Percentiles rank a stretch among this genome's conserved stretches.
phyloP scores from a whole-genome alignment of 2,329 filamentous ascomycete genomes.

The Nothophaeocryptopus gaeumannii region DNA sequence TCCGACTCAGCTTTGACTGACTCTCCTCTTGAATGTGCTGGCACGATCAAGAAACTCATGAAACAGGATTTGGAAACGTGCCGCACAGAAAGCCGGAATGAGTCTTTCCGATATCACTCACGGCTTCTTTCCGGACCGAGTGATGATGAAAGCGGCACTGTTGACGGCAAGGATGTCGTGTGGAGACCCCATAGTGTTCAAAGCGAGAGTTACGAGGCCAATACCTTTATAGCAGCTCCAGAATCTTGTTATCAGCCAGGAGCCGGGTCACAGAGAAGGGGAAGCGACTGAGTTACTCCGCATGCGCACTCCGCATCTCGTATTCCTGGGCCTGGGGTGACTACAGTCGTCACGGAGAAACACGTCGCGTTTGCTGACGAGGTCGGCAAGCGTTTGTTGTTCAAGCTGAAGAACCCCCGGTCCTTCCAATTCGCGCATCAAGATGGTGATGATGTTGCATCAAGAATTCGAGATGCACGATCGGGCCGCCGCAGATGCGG shows the following conservation, averaged over 20 bases:
- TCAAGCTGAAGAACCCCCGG: slow-evolving; percentile 22
- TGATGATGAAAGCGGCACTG: slow-evolving; percentile 10
- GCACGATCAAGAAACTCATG: no score
- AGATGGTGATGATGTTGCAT: slow-evolving; percentile 19
- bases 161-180: background rate
- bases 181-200: background rate
- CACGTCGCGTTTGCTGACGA: slow-evolving; percentile 30
- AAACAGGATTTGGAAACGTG: no score
- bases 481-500: slow-evolving; percentile 3
- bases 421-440: slow-evolving; percentile 23
- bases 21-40: no score
- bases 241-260: background rate
- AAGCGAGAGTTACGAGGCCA: background rate
- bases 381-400: slow-evolving; percentile 11
- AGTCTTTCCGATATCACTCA: no score
- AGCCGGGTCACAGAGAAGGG: background rate
- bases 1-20: no score
- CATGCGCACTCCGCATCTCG: slow-evolving; percentile 16
- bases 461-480: background rate
- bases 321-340: slow-evolving; percentile 29
- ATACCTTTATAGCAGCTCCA: background rate
- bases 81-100: no score
- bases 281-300: slow-evolving; percentile 1
- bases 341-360: slow-evolving; percentile 15
- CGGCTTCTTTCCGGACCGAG: background rate